Evolutionary conservation across 2,329 filamentous ascomycete species (phyloP), one percentile per base, ranked within the genome.

Genomic region (Periconia sp.): DNA sequence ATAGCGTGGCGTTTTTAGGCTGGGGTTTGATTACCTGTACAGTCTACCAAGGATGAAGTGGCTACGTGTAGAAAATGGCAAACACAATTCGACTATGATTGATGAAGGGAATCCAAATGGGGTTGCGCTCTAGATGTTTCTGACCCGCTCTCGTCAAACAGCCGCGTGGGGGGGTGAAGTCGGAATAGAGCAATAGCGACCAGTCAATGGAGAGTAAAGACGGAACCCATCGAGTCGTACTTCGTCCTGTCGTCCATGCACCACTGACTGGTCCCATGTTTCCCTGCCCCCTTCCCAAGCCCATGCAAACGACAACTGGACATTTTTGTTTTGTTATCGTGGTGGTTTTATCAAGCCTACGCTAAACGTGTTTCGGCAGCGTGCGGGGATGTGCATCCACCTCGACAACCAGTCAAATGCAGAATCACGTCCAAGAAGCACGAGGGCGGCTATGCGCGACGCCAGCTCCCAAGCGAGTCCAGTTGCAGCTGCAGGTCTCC

Each of bases 1-100:
- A 73, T 72, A 73, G 70, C 69, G 70, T 62, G 70, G 70, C 63
- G 70, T 72, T 67, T 66, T 27, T 27, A 8, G 23, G 23, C 23
- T 53, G 60, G 56, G 41, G n/a, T 44, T 37, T 13, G 3, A 11
- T 5, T 37, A 11, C 11, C 33, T 13, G 33, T 37, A n/a, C 33
- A n/a, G 6, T 37, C 33, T n/a, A 37, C 15, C 3, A n/a, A 11
- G 23, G 23, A 27, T 27, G 23, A 27, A 8, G 23, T 27, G 23
- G 8, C 23, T 27, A 27, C 23, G 23, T 27, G 23, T 27, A 27
- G 23, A 27, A 27, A 8, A 27, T 27, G 23, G 8, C n/a, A 27
- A 27, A 27, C 8, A 27, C 23, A 27, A 8, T 27, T 27, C 23
- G 3, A 27, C 23, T 8, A 27, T 27, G 23, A 27, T 27, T 3